Evolutionary conservation across 2,329 filamentous ascomycete species (phyloP), one percentile per base, ranked within the genome.

Genomic region (Aspergillus udagawae): DNA sequence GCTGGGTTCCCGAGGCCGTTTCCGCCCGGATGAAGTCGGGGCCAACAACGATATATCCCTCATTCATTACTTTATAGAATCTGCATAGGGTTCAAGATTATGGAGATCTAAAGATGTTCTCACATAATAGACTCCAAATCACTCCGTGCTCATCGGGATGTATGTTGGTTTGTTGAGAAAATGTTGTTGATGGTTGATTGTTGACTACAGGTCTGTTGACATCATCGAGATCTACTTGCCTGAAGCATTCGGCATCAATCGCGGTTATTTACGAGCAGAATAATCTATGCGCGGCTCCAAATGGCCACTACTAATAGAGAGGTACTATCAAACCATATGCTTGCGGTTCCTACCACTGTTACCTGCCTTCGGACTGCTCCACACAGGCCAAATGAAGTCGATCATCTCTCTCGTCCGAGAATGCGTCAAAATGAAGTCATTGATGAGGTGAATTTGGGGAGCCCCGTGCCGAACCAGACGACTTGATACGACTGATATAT

Each of bases 361-460:
- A n/a, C 32, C 23, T 32, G 25, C 9, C 28, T 25, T 27, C 20
- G 4, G 35, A 29, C n/a, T 29, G 20, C 20, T 29, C 4, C 4
- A 14, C 8, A 54, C 21, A 44, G 38, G 28, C 23, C 54, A 63
- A 45, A 47, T 27, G 38, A 29, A 53, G 45, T 5, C 20, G 9
- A 42, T 14, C 41, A 23, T 44, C 29, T 49, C 38, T 63, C 57
- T 60, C 56, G 60, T 23, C 50, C 57, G 54, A 63, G 54, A 52
- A 12, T 58, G 55, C 63, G 66, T 69, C 64, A 69, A 65, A 52
- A 60, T 70, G 68, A 70, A 64, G 63, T 70, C 68, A 70, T 69
- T 21, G 6, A 53, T 38, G 51, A 21, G 20, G 20, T 38, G 32
- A 17, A 6, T 38, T 17, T 7, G 32, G 32, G 32, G 2, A 7